Evolutionary conservation across 1,139 yeast genomes (phyloP).

Genomic region (Tardiomyces digboiensis): DNA sequence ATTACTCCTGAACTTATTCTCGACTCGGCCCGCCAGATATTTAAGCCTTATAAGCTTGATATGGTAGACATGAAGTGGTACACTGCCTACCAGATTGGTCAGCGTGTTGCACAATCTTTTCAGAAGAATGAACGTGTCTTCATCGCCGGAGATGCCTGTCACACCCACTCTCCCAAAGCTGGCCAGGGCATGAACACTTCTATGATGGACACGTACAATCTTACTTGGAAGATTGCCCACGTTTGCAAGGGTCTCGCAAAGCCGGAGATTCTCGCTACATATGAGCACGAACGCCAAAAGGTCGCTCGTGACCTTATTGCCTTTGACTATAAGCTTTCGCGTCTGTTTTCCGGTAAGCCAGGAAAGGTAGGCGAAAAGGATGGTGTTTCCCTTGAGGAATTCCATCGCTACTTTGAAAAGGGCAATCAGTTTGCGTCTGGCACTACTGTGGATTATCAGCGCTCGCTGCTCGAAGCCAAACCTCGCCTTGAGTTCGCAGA

Average conservation of each 20-base stretch:
- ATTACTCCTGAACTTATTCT: conserved; percentile 24
- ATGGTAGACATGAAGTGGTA: conserved; percentile 29
- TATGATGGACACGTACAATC: conserved; percentile 28
- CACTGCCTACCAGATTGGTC: conserved; percentile 32
- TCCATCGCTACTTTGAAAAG: conserved; percentile 22
- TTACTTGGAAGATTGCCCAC: conserved; percentile 31
- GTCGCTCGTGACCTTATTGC: conserved; percentile 29
- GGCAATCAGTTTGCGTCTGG: conserved; percentile 31
- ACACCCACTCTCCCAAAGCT: conserved; percentile 33
- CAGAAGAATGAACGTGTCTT: conserved; percentile 23
- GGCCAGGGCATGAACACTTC: conserved; percentile 35
- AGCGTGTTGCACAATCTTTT: conserved; percentile 27
- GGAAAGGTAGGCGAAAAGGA: conserved; percentile 18
- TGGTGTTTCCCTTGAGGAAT: conserved; percentile 26
- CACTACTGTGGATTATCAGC: conserved; percentile 24
- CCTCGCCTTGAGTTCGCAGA: conserved; percentile 3
- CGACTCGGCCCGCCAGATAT: conserved; percentile 24
- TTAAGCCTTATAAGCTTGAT: conserved; percentile 26
- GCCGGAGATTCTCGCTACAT: conserved; percentile 23
- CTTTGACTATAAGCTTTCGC: conserved; percentile 27
- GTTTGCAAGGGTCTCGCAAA: conserved; percentile 26
- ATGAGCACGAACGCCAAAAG: conserved; percentile 26
- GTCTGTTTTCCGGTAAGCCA: conserved; percentile 28
- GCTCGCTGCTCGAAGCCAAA: conserved; percentile 16
- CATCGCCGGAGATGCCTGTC: conserved; percentile 33